These are phyloP conservation scores for Orbilia brochopaga DNA, from an alignment of 2,329 filamentous ascomycete genomes.

Conservation along the genomic window DNA sequence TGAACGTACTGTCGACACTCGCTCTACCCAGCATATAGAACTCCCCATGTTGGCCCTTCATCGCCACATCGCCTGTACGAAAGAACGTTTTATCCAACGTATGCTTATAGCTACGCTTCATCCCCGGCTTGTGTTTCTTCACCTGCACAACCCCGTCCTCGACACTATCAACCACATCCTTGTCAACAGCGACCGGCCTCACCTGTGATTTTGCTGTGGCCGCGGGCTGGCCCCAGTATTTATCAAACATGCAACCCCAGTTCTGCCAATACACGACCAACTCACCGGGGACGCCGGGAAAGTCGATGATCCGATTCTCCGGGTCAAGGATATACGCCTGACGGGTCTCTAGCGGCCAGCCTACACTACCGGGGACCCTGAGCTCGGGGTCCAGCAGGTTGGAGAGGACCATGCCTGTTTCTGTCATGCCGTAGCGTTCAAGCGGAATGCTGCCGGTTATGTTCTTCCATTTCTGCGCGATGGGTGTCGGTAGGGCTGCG, in stretches of 20 bases:
- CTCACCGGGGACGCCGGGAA: slow-evolving; percentile 13
- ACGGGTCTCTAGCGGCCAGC: slow-evolving; percentile 88
- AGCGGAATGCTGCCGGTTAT: slow-evolving; percentile 84
- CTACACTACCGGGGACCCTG: slow-evolving; percentile 87
- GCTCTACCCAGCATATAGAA: slow-evolving; percentile 77
- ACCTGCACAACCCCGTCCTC: slow-evolving; percentile 23
- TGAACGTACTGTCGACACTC: slow-evolving; percentile 63
- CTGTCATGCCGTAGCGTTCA: slow-evolving; percentile 98
- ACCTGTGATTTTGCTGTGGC: slow-evolving; percentile 67
- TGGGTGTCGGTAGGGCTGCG: slow-evolving; percentile 86
- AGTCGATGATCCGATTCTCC: slow-evolving; percentile 13
- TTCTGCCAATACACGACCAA: slow-evolving; percentile 54
- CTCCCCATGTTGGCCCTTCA: slow-evolving; percentile 58
- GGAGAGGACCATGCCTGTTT: slow-evolving; percentile 93
- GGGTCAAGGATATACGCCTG: slow-evolving; percentile 66
- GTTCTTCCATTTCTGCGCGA: slow-evolving; percentile 65
- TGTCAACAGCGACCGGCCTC: background rate
- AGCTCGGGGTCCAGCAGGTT: slow-evolving; percentile 70
- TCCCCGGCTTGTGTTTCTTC: slow-evolving; percentile 4
- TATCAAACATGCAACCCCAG: slow-evolving; percentile 59
- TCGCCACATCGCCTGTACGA: slow-evolving; percentile 90
- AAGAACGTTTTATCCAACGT: slow-evolving; percentile 88
- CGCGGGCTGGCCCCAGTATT: slow-evolving; percentile 83
- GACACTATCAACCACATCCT: background rate
- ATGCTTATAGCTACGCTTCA: slow-evolving; percentile 59